Evolutionary conservation across 148 eudicot genomes (phyloP), one percentile per base, ranked within the genome.

Genomic region (Selenicereus undatus): DNA sequence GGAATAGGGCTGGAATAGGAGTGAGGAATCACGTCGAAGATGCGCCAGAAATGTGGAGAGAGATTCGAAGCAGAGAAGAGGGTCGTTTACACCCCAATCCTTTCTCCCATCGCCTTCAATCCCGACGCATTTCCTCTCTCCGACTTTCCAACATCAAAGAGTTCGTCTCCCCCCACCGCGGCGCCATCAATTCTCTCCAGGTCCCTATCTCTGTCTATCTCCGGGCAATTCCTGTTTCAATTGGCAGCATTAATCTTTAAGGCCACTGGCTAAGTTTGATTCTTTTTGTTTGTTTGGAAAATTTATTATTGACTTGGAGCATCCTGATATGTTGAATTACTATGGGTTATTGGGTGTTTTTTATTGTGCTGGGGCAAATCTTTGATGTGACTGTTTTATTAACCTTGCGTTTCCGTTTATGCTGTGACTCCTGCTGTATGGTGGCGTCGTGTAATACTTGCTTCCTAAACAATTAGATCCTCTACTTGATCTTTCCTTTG

Each of bases 151-250:
- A 95, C 81, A 78, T 82, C 88, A 95, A 93, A 77, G 97, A 95
- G 66, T 83, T 95, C 58, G 76, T 93, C 76, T 95, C 97, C 54
- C 88, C 97, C 79, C 99, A 95, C 78, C 97, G 94, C 21, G 99
- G 93, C 48, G 88, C 99, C 81, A 75, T 95, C 70, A 95, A 95
- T 65, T 93, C 99, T 54, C 97, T 95, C 76, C 97, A 95, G 99
- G 99, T 92, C 82, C 79, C 54, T 21, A 68, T 73, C 83, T 72
- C 60, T 76, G 69, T 71, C 75, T 76, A n/a, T 39, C 26, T 65
- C 45, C 14, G 14, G 8, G 43, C 43, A 39, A 39, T 39, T 81
- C 30, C 36, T 32, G 2, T 17, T 24, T 11, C 3, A 17, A 50
- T 7, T 48, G 3, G 20, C 3, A 39, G 3, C 43, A 2, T 74